Base-by-base conservation (phyloP, 2,329 filamentous ascomycete species). In the Monosporascus sp. region DNA sequence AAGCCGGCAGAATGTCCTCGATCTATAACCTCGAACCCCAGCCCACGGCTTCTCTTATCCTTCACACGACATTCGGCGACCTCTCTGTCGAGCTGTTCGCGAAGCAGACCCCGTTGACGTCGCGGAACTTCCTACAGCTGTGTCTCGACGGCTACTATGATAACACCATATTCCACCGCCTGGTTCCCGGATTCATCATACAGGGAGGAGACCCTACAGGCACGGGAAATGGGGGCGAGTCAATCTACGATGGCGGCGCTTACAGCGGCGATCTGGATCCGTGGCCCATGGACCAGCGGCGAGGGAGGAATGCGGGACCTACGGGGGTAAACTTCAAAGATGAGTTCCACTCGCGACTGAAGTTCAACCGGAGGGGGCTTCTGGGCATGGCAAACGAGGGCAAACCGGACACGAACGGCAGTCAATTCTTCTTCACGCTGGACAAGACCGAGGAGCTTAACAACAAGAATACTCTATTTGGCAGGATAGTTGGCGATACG, bases 331-430 rank as follows among this genome's bases (percentile, higher is more conserved):
- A 82, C 57, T 86, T 87, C 68, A 84, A 78, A 59, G 93, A 97
- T 74, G 94, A 99, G 69, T 88, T 97, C 60, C 93, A 97, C 71
- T 91, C 87, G 63, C 82, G 94, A 35, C 77, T 99, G 60, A 95
- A 95, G 70, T 97, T 94, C 77, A 97, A 95, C 64, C 80, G 94
- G 48, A 81, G 94, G 55, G 94, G 94, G 0, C 74, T 97, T 63
- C 73, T 99, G 62, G 94, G 89, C n/a, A 97, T 97, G 91, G 94
- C 94, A 27, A 97, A 97, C 70, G 87, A 89, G 56, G 87, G 91
- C 46, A 75, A 74, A 50, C 80, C 81, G 31, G 79, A 92, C 64
- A 89, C 89, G 52, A 97, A 97, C 73, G 89, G 91, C 37, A 96
- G 91, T 70, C 94, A 99, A 71, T 97, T 97, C 78, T 99, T 99